Percentiles rank a stretch among this genome's conserved stretches.
Conservation (phyloP, 73 alveolate genomes). For the Blepharisma stoltei region DNA sequence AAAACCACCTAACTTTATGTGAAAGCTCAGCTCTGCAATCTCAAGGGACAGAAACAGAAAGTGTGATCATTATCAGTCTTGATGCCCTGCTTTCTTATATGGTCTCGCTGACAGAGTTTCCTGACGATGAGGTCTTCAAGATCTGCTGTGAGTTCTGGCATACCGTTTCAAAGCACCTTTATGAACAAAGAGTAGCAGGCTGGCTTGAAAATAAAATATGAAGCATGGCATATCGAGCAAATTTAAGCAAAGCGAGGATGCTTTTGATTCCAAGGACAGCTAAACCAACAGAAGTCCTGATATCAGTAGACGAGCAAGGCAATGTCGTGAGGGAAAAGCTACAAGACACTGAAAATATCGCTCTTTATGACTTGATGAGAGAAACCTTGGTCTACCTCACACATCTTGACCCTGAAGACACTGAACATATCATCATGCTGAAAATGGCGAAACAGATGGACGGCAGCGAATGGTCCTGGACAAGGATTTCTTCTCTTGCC, state of each 20-base stretch:
- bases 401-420: slow-evolving; percentile 64
- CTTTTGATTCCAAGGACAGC: slow-evolving; percentile 86
- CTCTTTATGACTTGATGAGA: slow-evolving; percentile 73
- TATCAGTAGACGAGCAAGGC: slow-evolving; percentile 85
- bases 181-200: slow-evolving; percentile 45
- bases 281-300: slow-evolving; percentile 97
- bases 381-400: slow-evolving; percentile 70
- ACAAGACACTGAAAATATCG: slow-evolving; percentile 78
- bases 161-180: slow-evolving; percentile 49
- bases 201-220: slow-evolving; percentile 41
- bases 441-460: slow-evolving; percentile 67
- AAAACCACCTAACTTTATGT: slow-evolving; percentile 42
- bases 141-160: slow-evolving; percentile 83
- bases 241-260: slow-evolving; percentile 67
- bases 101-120: slow-evolving; percentile 58
- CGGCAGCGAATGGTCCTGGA: slow-evolving; percentile 49
- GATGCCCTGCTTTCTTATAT: slow-evolving; percentile 41
- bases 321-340: slow-evolving; percentile 71
- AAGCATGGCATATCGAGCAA: slow-evolving; percentile 38
- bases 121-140: slow-evolving; percentile 70
- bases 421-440: slow-evolving; percentile 62
- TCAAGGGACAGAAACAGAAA: slow-evolving; percentile 14
- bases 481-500: slow-evolving; percentile 53
- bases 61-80: slow-evolving; percentile 23
- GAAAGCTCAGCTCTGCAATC: slow-evolving; percentile 32